Conservation (phyloP, 768 basidiomycete genomes). For the Harrya chromipes region DNA sequence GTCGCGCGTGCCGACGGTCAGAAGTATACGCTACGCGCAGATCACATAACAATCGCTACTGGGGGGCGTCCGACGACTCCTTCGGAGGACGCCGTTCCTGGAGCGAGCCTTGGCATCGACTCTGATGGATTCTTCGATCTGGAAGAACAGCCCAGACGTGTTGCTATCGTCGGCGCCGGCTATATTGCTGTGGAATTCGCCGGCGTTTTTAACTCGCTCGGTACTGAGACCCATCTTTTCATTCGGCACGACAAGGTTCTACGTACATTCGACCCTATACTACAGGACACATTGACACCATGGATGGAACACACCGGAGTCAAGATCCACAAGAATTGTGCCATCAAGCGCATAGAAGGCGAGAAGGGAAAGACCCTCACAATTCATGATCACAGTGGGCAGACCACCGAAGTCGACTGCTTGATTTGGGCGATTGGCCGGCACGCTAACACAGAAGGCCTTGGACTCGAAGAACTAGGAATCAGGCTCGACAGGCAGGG, state of each 20-base stretch:
- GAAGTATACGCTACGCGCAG: conserved; percentile 69
- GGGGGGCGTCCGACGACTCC: conserved; percentile 86
- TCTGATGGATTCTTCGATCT: conserved; percentile 98
- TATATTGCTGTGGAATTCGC: conserved; percentile 98
- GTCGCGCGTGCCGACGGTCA: conserved; percentile 66
- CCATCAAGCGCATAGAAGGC: conserved; percentile 76
- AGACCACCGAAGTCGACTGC: conserved; percentile 79
- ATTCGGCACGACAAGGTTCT: conserved; percentile 89
- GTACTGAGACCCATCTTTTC: conserved; percentile 87
- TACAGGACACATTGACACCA: conserved; percentile 80
- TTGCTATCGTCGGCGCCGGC: conserved; percentile 93
- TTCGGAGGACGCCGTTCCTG: conserved; percentile 75
- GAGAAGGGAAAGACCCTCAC: conserved; percentile 67
- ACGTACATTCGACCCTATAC: conserved; percentile 84
- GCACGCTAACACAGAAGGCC: conserved; percentile 68
- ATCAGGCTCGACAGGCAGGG: conserved; percentile 76
- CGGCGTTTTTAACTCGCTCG: conserved; percentile 88
- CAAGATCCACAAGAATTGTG: conserved; percentile 74
- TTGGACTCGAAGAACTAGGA: conserved; percentile 76
- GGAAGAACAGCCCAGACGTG: conserved; percentile 85
- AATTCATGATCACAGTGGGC: conserved; percentile 71
- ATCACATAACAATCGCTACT: conserved; percentile 79
- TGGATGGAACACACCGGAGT: conserved; percentile 97
- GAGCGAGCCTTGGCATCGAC: conserved; percentile 85
- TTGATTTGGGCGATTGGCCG: conserved; percentile 96